Evolutionary conservation across 495 filamentous ascomycete genomes (phyloP).

Genomic region (Letharia lupina): DNA sequence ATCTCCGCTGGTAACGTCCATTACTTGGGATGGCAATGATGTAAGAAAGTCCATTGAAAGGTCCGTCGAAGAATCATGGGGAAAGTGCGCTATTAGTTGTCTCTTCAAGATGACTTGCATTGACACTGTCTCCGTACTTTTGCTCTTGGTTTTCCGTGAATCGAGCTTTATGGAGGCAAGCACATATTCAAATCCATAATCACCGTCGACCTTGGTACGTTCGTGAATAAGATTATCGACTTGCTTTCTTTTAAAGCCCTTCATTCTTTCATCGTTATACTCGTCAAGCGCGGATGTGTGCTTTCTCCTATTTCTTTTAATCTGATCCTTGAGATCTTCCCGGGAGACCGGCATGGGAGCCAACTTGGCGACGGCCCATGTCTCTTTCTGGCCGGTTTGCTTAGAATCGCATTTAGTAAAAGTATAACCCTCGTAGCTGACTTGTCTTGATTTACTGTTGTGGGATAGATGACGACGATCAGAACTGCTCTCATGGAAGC

Average conservation of each 20-base stretch:
- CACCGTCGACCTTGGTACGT: neutral
- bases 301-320: neutral
- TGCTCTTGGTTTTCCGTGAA: neutral
- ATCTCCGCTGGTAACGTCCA: neutral
- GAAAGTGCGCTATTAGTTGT: neutral
- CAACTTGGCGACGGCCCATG: constrained; percentile 5
- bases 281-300: neutral
- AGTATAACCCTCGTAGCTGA: constrained; percentile 9
- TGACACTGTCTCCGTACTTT: neutral
- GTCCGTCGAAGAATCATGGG: neutral
- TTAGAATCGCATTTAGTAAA: neutral
- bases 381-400: constrained; percentile 1
- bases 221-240: constrained; percentile 1
- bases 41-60: neutral
- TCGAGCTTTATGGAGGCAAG: constrained; percentile 9
- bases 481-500: neutral
- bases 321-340: neutral
- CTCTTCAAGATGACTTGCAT: constrained; percentile 6
- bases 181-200: constrained; percentile 5
- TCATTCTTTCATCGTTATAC: constrained; percentile 1
- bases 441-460: neutral
- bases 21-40: neutral
- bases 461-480: neutral
- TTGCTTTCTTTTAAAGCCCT: constrained; percentile 6
- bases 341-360: neutral